phyloP scores from a whole-genome alignment of 2,329 filamentous ascomycete species.

The Phialophora expanda region DNA sequence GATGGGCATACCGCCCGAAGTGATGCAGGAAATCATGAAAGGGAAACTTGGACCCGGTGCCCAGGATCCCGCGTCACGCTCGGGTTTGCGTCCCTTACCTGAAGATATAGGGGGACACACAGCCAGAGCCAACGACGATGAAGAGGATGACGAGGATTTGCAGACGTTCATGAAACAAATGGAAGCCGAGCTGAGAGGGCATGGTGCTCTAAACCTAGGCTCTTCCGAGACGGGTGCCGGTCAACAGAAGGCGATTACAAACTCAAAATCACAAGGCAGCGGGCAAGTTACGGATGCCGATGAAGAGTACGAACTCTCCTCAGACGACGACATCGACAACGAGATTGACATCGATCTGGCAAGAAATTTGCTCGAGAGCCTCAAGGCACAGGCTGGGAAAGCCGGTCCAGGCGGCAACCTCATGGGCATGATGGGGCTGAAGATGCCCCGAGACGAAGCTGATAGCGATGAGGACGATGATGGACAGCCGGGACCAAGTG shows the following conservation, averaged over 20 bases:
- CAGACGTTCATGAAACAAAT: conserved; percentile 52
- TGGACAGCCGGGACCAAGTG: conserved; percentile 28
- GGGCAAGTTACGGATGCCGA: conserved; percentile 32
- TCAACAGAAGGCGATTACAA: conserved; percentile 41
- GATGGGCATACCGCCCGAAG: conserved; percentile 70
- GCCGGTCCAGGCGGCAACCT: conserved; percentile 87
- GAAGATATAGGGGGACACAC: conserved; percentile 21
- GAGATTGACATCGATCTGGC: conserved; percentile 85
- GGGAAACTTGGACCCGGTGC: conserved; percentile 36
- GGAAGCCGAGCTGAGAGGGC: conserved; percentile 54
- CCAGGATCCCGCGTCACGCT: conserved; percentile 28
- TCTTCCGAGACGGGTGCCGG: conserved; percentile 31
- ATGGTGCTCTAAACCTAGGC: conserved; percentile 52
- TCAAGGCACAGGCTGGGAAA: conserved; percentile 86
- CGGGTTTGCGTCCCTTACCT: conserved; percentile 19
- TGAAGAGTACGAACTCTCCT: conserved; percentile 34
- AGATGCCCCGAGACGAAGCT: conserved; percentile 26
- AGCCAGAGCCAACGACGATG: conserved; percentile 49
- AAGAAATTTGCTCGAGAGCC: conserved; percentile 87
- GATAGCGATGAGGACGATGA: conserved; percentile 22
- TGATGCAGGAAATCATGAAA: conserved; percentile 40
- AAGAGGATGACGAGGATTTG: conserved; percentile 58
- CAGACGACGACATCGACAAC: conserved; percentile 59
- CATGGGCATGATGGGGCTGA: conserved; percentile 73
- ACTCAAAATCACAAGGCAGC: neutral